phyloP scores from a whole-genome alignment of 768 basidiomycete genomes.

The Pisolithus microcarpus region DNA sequence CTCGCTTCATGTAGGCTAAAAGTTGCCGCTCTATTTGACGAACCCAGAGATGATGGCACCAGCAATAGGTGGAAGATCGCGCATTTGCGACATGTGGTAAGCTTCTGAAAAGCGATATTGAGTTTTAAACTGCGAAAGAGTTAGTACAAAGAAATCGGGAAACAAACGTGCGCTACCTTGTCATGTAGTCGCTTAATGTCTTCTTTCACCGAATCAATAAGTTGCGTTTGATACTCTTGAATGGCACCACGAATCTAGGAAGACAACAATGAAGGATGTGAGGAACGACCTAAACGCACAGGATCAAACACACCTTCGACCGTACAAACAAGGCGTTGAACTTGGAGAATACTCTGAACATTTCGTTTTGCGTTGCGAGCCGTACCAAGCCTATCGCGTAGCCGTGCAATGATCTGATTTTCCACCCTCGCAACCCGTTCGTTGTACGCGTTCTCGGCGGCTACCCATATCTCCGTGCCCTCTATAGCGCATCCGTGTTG shows the following conservation, averaged over 20 bases:
- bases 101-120: slow-evolving; percentile 95
- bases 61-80: slow-evolving; percentile 96
- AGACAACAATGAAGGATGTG: neutral
- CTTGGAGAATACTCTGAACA: slow-evolving; percentile 98
- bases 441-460: slow-evolving; percentile 96
- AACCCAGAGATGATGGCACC: slow-evolving; percentile 98
- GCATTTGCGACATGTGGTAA: slow-evolving; percentile 98
- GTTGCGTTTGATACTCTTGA: slow-evolving; percentile 97
- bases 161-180: slow-evolving; percentile 44
- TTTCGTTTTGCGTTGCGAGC: slow-evolving; percentile 97
- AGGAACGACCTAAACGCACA: neutral
- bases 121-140: slow-evolving; percentile 68
- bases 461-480: slow-evolving; percentile 96
- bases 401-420: slow-evolving; percentile 93
- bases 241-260: slow-evolving; percentile 90
- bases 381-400: slow-evolving; percentile 88
- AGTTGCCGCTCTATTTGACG: slow-evolving; percentile 98
- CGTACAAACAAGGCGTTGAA: slow-evolving; percentile 96
- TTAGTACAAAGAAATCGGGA: slow-evolving; percentile 1
- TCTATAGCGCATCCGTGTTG: slow-evolving; percentile 40
- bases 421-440: slow-evolving; percentile 96
- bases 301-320: slow-evolving; percentile 61
- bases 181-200: slow-evolving; percentile 94
- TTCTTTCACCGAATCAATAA: slow-evolving; percentile 98
- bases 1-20: slow-evolving; percentile 95